Evolutionary conservation across 2,329 filamentous ascomycete species (phyloP).

Genomic region (Tolypocladium ophioglossoides): DNA sequence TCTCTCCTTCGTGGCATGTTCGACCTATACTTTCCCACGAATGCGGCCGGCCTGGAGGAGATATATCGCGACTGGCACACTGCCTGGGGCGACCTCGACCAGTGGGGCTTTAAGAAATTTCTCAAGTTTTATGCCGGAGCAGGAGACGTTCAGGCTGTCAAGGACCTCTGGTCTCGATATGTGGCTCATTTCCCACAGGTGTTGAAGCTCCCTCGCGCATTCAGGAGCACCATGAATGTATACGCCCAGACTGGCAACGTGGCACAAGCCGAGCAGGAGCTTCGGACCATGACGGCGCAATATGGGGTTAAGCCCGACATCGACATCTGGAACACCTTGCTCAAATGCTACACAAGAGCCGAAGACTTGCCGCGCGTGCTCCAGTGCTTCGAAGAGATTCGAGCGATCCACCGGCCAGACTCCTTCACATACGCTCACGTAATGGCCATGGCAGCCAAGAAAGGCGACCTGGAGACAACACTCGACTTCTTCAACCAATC

Average conservation of each 20-base stretch:
- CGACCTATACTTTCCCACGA: constrained; percentile 25
- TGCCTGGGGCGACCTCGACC: constrained; percentile 26
- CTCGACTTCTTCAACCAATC: constrained; percentile 55
- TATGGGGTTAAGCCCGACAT: constrained; percentile 47
- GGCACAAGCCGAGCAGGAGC: constrained; percentile 44
- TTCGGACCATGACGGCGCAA: constrained; percentile 47
- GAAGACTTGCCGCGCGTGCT: constrained; percentile 59
- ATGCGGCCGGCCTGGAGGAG: constrained; percentile 31
- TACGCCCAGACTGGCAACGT: constrained; percentile 61
- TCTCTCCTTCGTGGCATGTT: constrained; percentile 34
- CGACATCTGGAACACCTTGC: constrained; percentile 63
- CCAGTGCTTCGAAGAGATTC: constrained; percentile 51
- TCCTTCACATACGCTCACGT: constrained; percentile 58
- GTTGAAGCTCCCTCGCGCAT: constrained; percentile 23
- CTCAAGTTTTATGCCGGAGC: constrained; percentile 36
- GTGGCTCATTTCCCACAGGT: constrained; percentile 23
- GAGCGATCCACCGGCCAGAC: constrained; percentile 40
- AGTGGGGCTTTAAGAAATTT: constrained; percentile 36
- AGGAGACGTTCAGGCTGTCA: constrained; percentile 36
- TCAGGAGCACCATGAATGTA: constrained; percentile 56
- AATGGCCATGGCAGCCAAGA: constrained; percentile 58
- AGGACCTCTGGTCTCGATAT: constrained; percentile 34
- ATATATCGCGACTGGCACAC: constrained; percentile 39
- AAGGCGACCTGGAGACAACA: constrained; percentile 64
- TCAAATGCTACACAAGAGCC: constrained; percentile 58